These are phyloP conservation scores for Silybum marianum DNA, from an alignment of 129 eudicot species.

Conservation along the genomic window DNA sequence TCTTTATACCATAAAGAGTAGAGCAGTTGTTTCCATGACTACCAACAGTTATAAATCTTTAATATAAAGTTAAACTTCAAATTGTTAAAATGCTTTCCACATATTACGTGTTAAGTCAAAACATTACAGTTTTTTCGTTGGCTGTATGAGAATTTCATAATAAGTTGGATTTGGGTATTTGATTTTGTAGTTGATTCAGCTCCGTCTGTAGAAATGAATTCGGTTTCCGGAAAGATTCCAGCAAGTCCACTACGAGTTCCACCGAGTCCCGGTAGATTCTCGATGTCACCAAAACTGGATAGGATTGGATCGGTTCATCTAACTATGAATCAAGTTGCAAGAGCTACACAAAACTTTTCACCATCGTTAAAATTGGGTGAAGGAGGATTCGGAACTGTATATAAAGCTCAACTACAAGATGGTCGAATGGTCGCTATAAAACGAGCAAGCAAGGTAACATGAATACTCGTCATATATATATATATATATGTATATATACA, in stretches of 20 bases:
- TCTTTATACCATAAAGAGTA: no score
- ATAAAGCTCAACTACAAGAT: conserved; percentile 74
- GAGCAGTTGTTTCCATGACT: no score
- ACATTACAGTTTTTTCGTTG: not conserved
- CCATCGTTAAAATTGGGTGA: conserved; percentile 67
- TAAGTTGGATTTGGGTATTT: conserved; percentile 10
- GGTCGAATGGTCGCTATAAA: conserved; percentile 86
- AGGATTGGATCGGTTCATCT: conserved; percentile 82
- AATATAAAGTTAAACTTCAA: no score
- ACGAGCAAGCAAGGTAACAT: conserved; percentile 84
- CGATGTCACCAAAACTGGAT: conserved; percentile 75
- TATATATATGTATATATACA: no score
- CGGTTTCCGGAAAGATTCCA: conserved; percentile 51
- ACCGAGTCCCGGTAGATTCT: conserved; percentile 86
- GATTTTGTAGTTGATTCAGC: conserved; percentile 55
- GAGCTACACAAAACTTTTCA: conserved; percentile 85
- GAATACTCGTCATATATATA: not conserved
- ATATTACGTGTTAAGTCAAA: not conserved
- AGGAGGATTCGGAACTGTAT: conserved; percentile 94
- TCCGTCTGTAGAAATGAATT: conserved; percentile 67
- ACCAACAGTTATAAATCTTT: no score
- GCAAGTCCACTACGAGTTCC: conserved; percentile 75
- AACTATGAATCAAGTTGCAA: conserved; percentile 60
- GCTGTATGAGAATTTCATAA: not conserved
- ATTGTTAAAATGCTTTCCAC: no score